A percentile compares a stretch with the other conserved stretches of the same genome.
These are phyloP conservation scores for Diaporthe capsici DNA, from an alignment of 2,329 filamentous ascomycete species.

Conservation along the genomic window DNA sequence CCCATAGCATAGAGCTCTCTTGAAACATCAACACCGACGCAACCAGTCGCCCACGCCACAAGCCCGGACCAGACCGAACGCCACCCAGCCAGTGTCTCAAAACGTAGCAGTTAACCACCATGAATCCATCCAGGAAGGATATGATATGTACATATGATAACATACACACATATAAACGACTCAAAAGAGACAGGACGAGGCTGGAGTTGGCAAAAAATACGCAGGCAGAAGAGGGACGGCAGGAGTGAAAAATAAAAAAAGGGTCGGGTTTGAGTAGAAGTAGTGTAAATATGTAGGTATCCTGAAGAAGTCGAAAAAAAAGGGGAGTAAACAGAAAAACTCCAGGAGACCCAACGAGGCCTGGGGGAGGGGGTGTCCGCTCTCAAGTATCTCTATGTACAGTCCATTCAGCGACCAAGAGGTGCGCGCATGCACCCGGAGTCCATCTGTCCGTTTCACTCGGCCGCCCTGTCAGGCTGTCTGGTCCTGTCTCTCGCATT, in stretches of 20 bases:
- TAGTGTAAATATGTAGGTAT: conserved; percentile 32
- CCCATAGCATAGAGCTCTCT: background rate
- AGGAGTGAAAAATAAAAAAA: background rate
- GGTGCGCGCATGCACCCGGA: background rate
- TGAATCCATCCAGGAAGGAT: background rate
- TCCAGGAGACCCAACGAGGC: conserved; percentile 13
- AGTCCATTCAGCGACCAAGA: background rate
- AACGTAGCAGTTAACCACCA: background rate
- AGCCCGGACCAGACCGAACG: background rate
- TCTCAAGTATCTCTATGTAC: conserved; percentile 28
- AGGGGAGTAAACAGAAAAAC: background rate
- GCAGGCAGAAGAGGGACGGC: background rate
- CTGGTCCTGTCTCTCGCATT: background rate
- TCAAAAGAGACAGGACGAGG: background rate
- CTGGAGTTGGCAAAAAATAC: background rate
- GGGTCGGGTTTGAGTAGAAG: background rate
- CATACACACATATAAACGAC: background rate
- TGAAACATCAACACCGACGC: background rate
- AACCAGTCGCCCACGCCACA: background rate
- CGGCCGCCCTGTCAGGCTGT: background rate
- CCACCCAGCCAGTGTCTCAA: background rate
- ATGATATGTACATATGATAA: background rate
- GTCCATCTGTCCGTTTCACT: background rate
- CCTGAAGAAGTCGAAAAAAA: conserved; percentile 18
- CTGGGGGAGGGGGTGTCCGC: background rate